Base-by-base conservation (phyloP, 2,329 filamentous ascomycete genomes). In the Xylaria sp. region DNA sequence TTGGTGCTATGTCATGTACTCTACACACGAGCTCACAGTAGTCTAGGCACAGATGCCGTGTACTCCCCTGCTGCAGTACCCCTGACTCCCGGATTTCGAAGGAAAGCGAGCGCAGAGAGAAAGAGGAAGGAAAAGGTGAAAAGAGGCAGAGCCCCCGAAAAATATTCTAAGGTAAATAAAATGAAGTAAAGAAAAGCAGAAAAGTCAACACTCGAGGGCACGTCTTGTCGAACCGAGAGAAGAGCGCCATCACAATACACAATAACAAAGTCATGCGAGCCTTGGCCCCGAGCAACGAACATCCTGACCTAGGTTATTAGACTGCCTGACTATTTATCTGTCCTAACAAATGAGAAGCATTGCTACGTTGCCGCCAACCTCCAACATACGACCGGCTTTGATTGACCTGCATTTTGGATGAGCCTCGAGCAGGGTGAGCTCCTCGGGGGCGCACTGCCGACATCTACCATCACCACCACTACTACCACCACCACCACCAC, bases 361-460 rank as follows among this genome's bases (percentile, higher is more conserved):
- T 23, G 39, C 45, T 39, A 25, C 34, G 30, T 41, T 59, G 41
- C 52, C 28, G 45, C 59, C 46, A 48, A 48, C 46, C 46, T 60
- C 63, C 39, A 63, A 52, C 57, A 52, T 46, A 25, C 55, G 39
- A 58, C 60, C n/a, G 56, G 50, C 55, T n/a, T 55, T 25, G 18
- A 43, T 61, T 45, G 36, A 46, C 56, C 18, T 53, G 48, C 58
- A 39, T 62, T 56, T 68, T 70, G 67, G 70, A 71, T 71, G 70
- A 66, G 45, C 57, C 52, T 66, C 62, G 55, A 68, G 34, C 65
- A 64, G 60, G 62, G 65, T 61, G 67, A 71, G 70, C 70, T 71
- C 70, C 70, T 70, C 61, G 48, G 70, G 70, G 70, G 70, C 66
- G 67, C 65, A 57, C 59, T 70, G 63, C 59, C 62, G 45, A 34